These are phyloP conservation scores for Ascocoryne sarcoides DNA, from an alignment of 2,329 filamentous ascomycete species.

Conservation along the genomic window DNA sequence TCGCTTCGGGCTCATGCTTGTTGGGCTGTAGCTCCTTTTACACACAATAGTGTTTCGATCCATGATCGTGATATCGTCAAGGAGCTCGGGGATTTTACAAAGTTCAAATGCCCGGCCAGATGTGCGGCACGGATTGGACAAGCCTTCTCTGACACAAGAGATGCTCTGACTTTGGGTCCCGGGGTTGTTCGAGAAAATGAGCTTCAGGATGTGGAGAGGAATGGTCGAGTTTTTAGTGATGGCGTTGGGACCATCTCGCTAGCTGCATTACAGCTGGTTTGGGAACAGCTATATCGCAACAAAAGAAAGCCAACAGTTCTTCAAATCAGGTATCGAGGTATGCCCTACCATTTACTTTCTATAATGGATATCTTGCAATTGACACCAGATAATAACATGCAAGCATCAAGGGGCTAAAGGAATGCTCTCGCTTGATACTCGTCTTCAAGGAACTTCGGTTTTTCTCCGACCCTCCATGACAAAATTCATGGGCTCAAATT, in stretches of 20 bases:
- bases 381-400: background rate
- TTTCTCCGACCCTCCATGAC: constrained; percentile 65
- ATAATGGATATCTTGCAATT: background rate
- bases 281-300: constrained; percentile 38
- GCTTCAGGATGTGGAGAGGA: constrained; percentile 42
- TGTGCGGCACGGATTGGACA: constrained; percentile 51
- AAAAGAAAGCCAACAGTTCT: constrained; percentile 51
- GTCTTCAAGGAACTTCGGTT: constrained; percentile 48
- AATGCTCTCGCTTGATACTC: constrained; percentile 62
- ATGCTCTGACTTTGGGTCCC: constrained; percentile 41
- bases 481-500: constrained; percentile 57
- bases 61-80: constrained; percentile 34
- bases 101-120: constrained; percentile 44
- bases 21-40: constrained; percentile 53
- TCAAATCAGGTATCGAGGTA: constrained; percentile 64
- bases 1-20: constrained; percentile 62
- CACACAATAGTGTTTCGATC: constrained; percentile 22
- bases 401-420: constrained; percentile 58
- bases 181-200: constrained; percentile 26
- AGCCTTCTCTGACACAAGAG: constrained; percentile 67
- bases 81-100: constrained; percentile 39
- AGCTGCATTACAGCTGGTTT: constrained; percentile 48
- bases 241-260: constrained; percentile 67
- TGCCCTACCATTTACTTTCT: constrained; percentile 5
- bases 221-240: constrained; percentile 61